Base-by-base conservation (phyloP, 2,329 filamentous ascomycete species). In the Pseudogymnoascus sp. region DNA sequence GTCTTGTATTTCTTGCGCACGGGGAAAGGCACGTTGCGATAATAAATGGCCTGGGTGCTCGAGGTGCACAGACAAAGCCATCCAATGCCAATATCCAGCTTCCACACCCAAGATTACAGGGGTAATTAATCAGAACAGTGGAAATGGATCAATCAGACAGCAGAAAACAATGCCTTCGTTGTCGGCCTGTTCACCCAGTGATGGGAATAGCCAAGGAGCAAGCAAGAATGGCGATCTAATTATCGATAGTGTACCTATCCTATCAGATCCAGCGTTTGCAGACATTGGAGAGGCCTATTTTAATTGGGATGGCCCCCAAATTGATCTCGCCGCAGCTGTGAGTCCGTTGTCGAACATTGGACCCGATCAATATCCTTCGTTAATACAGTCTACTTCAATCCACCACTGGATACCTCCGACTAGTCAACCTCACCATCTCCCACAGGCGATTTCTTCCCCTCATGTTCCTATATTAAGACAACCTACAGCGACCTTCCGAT, bases 1-100 rank as follows among this genome's bases (percentile, higher is more conserved):
- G 36, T 75, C 75, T 54, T 77, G 75, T 66, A 60, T 72, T 16
- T 65, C 69, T 36, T 77, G 76, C 66, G 73, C 70, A 3, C 72
- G 63, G 66, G 64, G 63, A 2, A 77, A 77, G 66, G 66, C 68
- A 12, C 72, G 73, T 28, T 77, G 75, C 63, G 74, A 77, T 67
- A 72, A 71, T 20, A 67, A 59, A 54, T 67, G 65, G 50, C 75
- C 75, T 2, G 37, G 64, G 66, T 77, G 76, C 67, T 74, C 74
- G 43, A 72, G 73, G 60, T 78, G 76, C 62, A 65, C 64, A 54
- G 63, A 62, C 41, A 76, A 72, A 65, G 70, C 60, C 25, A 65
- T 72, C 54, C 66, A 70, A 60, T 78, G 75, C 60, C 69, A 67
- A n/a, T 77, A 76, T 68, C 68, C 73, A 28, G 60, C 63, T 8